These are phyloP conservation scores for Oxytropis ochrocephala DNA, from an alignment of 306 rosid species.

Conservation along the genomic window DNA sequence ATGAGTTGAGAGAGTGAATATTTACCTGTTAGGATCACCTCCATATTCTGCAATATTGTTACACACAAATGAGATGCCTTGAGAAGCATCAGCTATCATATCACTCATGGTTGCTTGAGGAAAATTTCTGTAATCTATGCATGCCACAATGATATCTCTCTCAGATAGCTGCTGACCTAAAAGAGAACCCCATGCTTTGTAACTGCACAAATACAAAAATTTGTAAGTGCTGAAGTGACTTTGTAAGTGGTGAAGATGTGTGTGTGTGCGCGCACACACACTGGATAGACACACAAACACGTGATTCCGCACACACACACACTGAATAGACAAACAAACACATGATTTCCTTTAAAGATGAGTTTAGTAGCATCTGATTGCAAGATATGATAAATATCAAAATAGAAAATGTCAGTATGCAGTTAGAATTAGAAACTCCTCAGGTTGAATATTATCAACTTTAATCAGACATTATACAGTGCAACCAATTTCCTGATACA, in stretches of 20 bases:
- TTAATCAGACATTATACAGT: neutral
- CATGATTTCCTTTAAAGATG: neutral
- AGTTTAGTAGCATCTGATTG: neutral
- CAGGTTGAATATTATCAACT: conserved; percentile 12
- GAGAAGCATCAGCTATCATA: conserved; percentile 75
- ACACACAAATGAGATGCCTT: conserved; percentile 88
- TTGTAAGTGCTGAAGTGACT: neutral
- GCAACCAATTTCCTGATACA: neutral
- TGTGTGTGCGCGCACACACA: neutral
- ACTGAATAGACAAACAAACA: neutral
- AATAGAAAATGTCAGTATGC: neutral
- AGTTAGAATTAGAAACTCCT: neutral
- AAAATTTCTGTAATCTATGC: conserved; percentile 95
- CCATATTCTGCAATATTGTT: conserved; percentile 88
- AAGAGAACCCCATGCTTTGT: conserved; percentile 96
- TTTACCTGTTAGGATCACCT: conserved; percentile 80
- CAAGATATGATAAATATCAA: neutral
- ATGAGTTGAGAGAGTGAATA: neutral
- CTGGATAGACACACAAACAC: neutral
- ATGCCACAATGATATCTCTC: conserved; percentile 85
- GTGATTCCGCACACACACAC: neutral
- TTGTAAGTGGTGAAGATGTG: neutral
- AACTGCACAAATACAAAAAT: conserved; percentile 42
- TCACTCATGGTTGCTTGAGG: conserved; percentile 94
- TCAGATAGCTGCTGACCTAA: conserved; percentile 88